Conservation (phyloP, 1,284 basidiomycete genomes). For the Inonotus obliquus region DNA sequence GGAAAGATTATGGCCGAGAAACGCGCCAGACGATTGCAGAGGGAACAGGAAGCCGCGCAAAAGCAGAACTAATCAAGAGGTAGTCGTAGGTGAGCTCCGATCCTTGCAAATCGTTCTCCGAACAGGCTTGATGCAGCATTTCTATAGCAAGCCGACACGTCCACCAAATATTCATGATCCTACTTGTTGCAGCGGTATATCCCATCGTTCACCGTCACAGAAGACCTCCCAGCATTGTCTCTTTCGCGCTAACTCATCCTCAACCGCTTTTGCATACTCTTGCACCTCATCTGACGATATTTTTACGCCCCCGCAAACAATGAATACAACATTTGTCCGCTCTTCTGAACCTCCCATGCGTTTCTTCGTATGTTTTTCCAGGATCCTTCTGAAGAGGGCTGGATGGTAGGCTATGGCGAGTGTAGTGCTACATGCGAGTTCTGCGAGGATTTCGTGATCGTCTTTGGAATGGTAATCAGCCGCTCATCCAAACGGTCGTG, state of each 20-base stretch:
- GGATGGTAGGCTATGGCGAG: conserved; percentile 58
- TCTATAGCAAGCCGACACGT: background rate
- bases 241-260: conserved; percentile 28
- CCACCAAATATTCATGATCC: background rate
- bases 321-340: conserved; percentile 48
- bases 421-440: conserved; percentile 67
- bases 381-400: conserved; percentile 46
- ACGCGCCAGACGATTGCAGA: conserved; percentile 39
- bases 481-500: conserved; percentile 10
- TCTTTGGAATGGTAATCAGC: conserved; percentile 35
- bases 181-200: conserved; percentile 20
- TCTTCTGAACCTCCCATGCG: conserved; percentile 22
- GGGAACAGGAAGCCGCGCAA: conserved; percentile 29
- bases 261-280: conserved; percentile 40
- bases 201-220: conserved; percentile 35
- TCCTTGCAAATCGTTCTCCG: background rate
- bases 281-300: conserved; percentile 47
- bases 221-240: conserved; percentile 33
- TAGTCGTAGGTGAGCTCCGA: background rate
- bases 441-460: conserved; percentile 68
- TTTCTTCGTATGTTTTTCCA: conserved; percentile 29
- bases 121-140: background rate
- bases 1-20: conserved; percentile 65
- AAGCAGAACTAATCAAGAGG: conserved; percentile 18
- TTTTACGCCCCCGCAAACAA: conserved; percentile 73